These are phyloP conservation scores for Neurospora discreta DNA, from an alignment of 495 filamentous ascomycete genomes.

Conservation along the genomic window DNA sequence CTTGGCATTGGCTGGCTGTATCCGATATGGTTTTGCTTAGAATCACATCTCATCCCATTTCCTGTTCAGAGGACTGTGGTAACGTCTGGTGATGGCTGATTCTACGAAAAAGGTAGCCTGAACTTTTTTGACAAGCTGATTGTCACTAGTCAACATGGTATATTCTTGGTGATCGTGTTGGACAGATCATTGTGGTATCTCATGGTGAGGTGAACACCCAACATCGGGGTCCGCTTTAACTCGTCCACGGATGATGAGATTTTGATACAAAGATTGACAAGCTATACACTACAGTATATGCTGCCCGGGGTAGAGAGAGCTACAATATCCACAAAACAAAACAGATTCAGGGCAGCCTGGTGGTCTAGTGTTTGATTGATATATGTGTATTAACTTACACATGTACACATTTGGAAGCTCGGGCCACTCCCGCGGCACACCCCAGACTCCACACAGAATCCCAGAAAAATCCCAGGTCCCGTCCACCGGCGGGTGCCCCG, in stretches of 20 bases:
- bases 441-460: neutral
- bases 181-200: neutral
- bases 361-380: neutral
- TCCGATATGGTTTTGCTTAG: constrained; percentile 22
- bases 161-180: neutral
- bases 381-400: too few relatives aligned
- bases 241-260: neutral
- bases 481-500: neutral
- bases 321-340: too few relatives aligned
- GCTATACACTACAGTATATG: neutral
- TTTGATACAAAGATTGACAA: neutral
- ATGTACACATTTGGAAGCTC: neutral
- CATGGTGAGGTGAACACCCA: neutral
- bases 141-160: constrained; percentile 16
- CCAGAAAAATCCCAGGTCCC: neutral
- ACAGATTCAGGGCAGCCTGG: neutral
- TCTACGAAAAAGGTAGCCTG: constrained; percentile 44
- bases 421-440: neutral
- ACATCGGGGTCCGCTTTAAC: neutral
- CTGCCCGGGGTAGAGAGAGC: neutral
- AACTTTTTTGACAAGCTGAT: constrained; percentile 38
- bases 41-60: constrained; percentile 55
- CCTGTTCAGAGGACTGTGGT: constrained; percentile 43
- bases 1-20: constrained; percentile 39
- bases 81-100: constrained; percentile 40